Evolutionary conservation across 1,284 basidiomycete species (phyloP), one percentile per base, ranked within the genome.

Genomic region (Termitomyces sp.): DNA sequence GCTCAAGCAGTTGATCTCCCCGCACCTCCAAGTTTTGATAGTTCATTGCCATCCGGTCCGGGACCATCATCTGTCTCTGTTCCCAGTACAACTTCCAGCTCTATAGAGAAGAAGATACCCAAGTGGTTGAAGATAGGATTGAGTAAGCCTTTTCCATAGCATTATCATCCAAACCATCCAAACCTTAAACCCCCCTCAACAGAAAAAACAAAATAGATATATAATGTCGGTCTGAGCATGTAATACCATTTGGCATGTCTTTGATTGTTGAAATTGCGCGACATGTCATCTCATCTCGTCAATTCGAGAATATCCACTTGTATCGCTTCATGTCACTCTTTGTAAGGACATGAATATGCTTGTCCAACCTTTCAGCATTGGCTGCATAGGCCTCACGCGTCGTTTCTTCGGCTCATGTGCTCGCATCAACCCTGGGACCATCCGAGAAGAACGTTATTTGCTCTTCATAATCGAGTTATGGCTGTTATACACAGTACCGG

Each of bases 91-190:
- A 38, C 38, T 17, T 44, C 57, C 8, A 59, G 56, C 28, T 55
- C 67, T 19, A 64, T 64, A 33, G 78, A 77, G 55, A 81, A 78
- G 68, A 89, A 90, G 71, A 72, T 88, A 57, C 84, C 88, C 3
- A 90, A 88, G 64, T 88, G 86, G 84, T 66, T 91, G 40, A 88
- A 78, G 64, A 76, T 67, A 70, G 81, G 70, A 26, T 52, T 62
- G 28, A 82, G 81, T 82, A 62, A 65, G 81, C 72, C 42, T 44
- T 24, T 15, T 30, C 24, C 12, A 34, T 36, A 10, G 5, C 2
- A 21, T 17, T 8, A 19, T 26, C 31, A 12, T 21, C 17, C 24
- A 5, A 42, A 24, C 33, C 31, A 12, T 21, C 17, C 24, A 5
- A 42, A 24, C 33, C 12, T 28, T 1, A 19, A 41, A 24, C 3